Conservation (phyloP, 257 asterid species). For the Nicotiana benthamiana region DNA sequence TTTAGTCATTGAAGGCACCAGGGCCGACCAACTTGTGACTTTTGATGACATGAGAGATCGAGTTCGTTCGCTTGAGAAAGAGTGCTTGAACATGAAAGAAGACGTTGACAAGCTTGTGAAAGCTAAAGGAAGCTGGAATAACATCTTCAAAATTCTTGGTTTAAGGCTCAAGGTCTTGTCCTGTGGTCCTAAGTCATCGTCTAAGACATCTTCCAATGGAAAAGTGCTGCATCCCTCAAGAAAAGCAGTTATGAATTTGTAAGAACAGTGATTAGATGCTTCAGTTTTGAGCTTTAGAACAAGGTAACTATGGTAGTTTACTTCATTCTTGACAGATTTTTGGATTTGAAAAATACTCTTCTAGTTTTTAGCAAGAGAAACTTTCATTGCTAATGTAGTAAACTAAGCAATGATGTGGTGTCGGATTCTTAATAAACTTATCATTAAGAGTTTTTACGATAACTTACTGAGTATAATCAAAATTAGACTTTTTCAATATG, state of each 20-base stretch:
- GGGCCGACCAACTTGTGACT: neutral
- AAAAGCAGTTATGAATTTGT: neutral
- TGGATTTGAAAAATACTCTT: neutral
- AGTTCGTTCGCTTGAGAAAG: slow-evolving; percentile 31
- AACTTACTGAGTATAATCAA: too few species aligned
- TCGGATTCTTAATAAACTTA: too few species aligned
- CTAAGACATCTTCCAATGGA: neutral
- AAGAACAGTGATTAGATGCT: neutral
- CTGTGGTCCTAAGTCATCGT: neutral
- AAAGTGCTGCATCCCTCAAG: neutral
- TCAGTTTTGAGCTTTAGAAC: neutral
- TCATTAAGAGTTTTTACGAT: too few species aligned
- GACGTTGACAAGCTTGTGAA: slow-evolving; percentile 39
- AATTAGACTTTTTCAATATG: too few species aligned
- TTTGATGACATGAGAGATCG: slow-evolving; percentile 31
- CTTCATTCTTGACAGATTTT: neutral
- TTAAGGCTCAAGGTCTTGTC: slow-evolving; percentile 23
- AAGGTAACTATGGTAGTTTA: neutral
- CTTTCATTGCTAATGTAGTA: neutral
- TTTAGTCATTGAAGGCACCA: neutral
- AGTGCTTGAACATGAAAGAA: slow-evolving; percentile 29
- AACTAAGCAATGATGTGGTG: too few species aligned
- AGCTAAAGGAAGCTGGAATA: slow-evolving; percentile 35
- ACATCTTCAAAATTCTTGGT: slow-evolving; percentile 21
- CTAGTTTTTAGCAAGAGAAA: neutral